A percentile compares a stretch with the other conserved stretches of the same genome.
These are phyloP conservation scores for Schizosaccharomyces versatilis DNA, from an alignment of 1,139 yeast species.

Conservation along the genomic window DNA sequence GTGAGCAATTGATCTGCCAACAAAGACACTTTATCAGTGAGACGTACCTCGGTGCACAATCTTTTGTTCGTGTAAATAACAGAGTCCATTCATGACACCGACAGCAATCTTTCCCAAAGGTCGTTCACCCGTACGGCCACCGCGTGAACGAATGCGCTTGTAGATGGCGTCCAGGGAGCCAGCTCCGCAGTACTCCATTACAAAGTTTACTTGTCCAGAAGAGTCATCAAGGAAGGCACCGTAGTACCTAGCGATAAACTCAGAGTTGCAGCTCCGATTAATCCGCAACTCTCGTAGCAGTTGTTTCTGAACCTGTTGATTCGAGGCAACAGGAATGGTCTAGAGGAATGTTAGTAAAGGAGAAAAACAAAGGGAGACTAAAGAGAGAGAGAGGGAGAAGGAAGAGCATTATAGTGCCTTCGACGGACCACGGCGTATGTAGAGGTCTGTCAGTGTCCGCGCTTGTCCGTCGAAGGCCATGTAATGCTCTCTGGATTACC, in stretches of 20 bases:
- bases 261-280: slow-evolving; percentile 59
- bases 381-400: background rate
- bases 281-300: slow-evolving; percentile 74
- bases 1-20: background rate
- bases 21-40: slow-evolving; percentile 15
- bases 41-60: slow-evolving; percentile 55
- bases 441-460: too few relatives aligned
- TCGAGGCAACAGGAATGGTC: slow-evolving; percentile 57
- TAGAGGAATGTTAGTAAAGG: slow-evolving; percentile 16
- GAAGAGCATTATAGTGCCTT: too few relatives aligned
- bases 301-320: slow-evolving; percentile 58
- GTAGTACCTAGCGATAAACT: slow-evolving; percentile 71
- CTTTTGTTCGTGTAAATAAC: slow-evolving; percentile 65
- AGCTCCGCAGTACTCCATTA: slow-evolving; percentile 96
- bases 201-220: slow-evolving; percentile 59
- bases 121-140: slow-evolving; percentile 77
- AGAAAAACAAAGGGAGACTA: background rate
- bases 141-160: slow-evolving; percentile 36
- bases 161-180: slow-evolving; percentile 78
- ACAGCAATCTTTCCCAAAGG: slow-evolving; percentile 79
- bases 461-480: too few relatives aligned
- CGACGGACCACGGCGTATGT: too few relatives aligned
- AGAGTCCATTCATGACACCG: slow-evolving; percentile 59
- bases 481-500: too few relatives aligned
- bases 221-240: slow-evolving; percentile 71